Conservation (phyloP, 305 asterid species). For the Ilex paraguariensis region DNA sequence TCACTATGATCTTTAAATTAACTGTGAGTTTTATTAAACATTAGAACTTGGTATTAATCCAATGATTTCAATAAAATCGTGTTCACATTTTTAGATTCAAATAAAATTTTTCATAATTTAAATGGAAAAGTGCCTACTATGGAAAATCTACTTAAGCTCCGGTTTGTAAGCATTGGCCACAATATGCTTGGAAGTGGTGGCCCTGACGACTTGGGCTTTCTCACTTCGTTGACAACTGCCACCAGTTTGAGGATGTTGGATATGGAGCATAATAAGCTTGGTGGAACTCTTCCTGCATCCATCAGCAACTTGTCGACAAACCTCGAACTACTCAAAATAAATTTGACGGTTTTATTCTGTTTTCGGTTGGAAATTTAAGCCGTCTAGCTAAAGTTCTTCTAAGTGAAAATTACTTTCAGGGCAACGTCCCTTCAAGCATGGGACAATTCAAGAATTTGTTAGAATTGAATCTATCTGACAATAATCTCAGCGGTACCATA, state of each 20-base stretch:
- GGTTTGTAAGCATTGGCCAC: not conserved
- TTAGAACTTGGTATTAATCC: too few relatives aligned
- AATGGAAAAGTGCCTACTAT: not conserved
- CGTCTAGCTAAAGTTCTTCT: constrained; percentile 2
- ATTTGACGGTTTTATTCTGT: constrained; percentile 11
- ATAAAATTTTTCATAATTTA: too few relatives aligned
- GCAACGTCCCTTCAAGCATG: constrained; percentile 10
- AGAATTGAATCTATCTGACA: constrained; percentile 7
- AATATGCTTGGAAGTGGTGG: not conserved
- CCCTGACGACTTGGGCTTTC: constrained; percentile 14
- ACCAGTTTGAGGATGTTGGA: not conserved
- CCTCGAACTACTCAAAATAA: constrained; percentile 1
- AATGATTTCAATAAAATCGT: too few relatives aligned
- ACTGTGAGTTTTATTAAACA: too few relatives aligned
- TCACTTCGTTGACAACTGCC: constrained; percentile 11
- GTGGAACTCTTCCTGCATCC: constrained; percentile 5
- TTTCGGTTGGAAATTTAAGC: constrained; percentile 12
- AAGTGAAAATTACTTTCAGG: constrained; percentile 10
- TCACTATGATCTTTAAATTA: too few relatives aligned
- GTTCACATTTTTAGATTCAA: too few relatives aligned
- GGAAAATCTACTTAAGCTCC: not conserved
- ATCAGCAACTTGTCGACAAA: constrained; percentile 15
- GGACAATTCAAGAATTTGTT: constrained; percentile 9
- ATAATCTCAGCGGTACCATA: constrained; percentile 12
- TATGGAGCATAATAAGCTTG: constrained; percentile 10